Evolutionary conservation across 2,329 filamentous ascomycete genomes (phyloP).

Genomic region (Diaporthe sp.): DNA sequence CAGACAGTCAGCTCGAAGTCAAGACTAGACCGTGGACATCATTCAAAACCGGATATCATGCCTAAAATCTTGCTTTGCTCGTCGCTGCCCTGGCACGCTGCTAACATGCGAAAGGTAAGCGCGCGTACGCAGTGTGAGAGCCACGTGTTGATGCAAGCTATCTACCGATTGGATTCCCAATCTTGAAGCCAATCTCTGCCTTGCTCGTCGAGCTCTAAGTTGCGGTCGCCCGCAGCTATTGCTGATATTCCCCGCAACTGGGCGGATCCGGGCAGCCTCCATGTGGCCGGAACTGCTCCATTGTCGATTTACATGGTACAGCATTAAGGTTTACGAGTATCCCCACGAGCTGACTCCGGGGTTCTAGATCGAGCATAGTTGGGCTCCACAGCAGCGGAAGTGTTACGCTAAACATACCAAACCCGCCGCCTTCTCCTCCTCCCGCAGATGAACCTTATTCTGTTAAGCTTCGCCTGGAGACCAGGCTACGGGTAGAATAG

Average conservation of each 20-base stretch:
- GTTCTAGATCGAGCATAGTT: background rate
- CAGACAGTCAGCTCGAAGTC: background rate
- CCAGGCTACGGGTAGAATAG: background rate
- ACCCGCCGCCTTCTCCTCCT: background rate
- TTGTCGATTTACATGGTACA: background rate
- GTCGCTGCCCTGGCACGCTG: background rate
- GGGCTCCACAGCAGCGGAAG: background rate
- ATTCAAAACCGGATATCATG: background rate
- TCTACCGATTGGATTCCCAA: background rate
- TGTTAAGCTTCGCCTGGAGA: conserved; percentile 4
- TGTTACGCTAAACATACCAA: background rate
- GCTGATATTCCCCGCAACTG: background rate
- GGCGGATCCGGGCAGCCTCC: background rate
- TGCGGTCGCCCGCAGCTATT: background rate
- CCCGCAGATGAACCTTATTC: conserved; percentile 19
- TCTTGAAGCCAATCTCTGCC: conserved; percentile 3
- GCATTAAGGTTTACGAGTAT: background rate
- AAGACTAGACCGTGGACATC: background rate
- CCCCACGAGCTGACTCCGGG: background rate
- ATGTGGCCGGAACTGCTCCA: background rate
- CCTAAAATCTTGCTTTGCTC: background rate
- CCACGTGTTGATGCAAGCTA: background rate
- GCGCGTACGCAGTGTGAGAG: background rate
- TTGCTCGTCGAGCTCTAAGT: background rate
- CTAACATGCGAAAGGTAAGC: background rate